These are phyloP conservation scores for Tulasnella sp. DNA, from an alignment of 768 basidiomycete genomes.

Conservation along the genomic window DNA sequence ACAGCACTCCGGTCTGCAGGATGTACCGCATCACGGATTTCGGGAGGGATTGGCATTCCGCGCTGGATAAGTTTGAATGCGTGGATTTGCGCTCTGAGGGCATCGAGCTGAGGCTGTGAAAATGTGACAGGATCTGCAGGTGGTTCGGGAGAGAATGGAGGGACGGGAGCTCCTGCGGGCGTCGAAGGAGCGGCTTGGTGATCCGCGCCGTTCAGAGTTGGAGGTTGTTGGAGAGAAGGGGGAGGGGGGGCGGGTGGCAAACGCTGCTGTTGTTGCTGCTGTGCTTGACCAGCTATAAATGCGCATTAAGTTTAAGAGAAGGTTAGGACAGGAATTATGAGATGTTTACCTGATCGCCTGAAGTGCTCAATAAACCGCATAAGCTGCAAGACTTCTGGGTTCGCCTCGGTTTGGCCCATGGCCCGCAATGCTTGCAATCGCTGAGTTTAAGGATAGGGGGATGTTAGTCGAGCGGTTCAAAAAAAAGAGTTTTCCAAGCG, in stretches of 20 bases:
- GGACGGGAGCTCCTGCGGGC: conserved; percentile 23
- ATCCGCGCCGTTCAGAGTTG: background rate
- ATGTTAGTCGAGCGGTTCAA: background rate
- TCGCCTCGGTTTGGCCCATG: conserved; percentile 23
- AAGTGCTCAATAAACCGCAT: conserved; percentile 23
- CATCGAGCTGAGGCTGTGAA: conserved; percentile 70
- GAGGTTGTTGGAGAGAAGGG: background rate
- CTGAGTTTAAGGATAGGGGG: background rate
- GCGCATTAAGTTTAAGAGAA: background rate
- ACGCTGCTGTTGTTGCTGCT: conserved; percentile 16
- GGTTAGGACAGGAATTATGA: background rate
- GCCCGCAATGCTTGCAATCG: conserved; percentile 9
- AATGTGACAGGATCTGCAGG: conserved; percentile 74
- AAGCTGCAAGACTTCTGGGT: conserved; percentile 29
- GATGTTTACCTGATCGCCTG: conserved; percentile 22
- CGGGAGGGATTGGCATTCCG: conserved; percentile 67
- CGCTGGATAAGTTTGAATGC: conserved; percentile 75
- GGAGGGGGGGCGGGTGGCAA: background rate
- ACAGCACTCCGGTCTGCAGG: conserved; percentile 62
- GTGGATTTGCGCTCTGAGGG: conserved; percentile 79
- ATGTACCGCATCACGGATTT: conserved; percentile 70
- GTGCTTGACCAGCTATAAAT: conserved; percentile 9
- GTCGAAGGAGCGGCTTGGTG: background rate
- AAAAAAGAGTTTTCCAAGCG: background rate
- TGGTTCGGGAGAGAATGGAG: conserved; percentile 48